phyloP scores from a whole-genome alignment of 495 filamentous ascomycete species.

The Podospora australis region DNA sequence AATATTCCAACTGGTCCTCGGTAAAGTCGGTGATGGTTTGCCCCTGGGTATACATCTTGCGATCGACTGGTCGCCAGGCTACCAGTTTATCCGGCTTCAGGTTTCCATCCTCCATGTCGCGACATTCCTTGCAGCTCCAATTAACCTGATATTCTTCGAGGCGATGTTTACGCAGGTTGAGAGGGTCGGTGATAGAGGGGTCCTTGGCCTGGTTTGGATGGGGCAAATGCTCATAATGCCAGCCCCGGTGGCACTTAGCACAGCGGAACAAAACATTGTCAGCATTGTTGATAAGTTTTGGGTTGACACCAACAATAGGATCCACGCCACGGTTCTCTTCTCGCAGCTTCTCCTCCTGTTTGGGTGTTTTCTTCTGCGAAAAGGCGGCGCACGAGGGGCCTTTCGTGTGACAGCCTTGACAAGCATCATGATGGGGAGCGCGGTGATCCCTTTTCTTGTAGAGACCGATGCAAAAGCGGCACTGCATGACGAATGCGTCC shows the following conservation, averaged over 20 bases:
- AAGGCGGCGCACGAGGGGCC: slow-evolving; percentile 66
- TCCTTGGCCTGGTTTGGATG: slow-evolving; percentile 29
- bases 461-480: slow-evolving; percentile 69
- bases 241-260: slow-evolving; percentile 64
- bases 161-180: slow-evolving; percentile 32
- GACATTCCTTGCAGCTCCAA: slow-evolving; percentile 75
- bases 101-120: slow-evolving; percentile 36
- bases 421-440: slow-evolving; percentile 63
- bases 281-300: slow-evolving; percentile 62
- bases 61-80: slow-evolving; percentile 72
- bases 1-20: slow-evolving; percentile 72
- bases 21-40: slow-evolving; percentile 46
- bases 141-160: slow-evolving; percentile 53
- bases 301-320: slow-evolving; percentile 58
- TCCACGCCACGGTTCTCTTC: slow-evolving; percentile 71
- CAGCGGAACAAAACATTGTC: slow-evolving; percentile 81
- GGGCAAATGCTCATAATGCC: slow-evolving; percentile 76
- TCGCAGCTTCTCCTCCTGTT: slow-evolving; percentile 75
- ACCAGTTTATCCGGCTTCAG: slow-evolving; percentile 64
- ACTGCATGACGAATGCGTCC: slow-evolving; percentile 81
- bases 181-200: slow-evolving; percentile 32
- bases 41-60: slow-evolving; percentile 41
- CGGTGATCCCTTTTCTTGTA: slow-evolving; percentile 58
- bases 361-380: slow-evolving; percentile 55
- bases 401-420: slow-evolving; percentile 56